Evolutionary conservation across 352 stramenopile species (phyloP), one percentile per base, ranked within the genome.

Genomic region (Phytopythium vexans): DNA sequence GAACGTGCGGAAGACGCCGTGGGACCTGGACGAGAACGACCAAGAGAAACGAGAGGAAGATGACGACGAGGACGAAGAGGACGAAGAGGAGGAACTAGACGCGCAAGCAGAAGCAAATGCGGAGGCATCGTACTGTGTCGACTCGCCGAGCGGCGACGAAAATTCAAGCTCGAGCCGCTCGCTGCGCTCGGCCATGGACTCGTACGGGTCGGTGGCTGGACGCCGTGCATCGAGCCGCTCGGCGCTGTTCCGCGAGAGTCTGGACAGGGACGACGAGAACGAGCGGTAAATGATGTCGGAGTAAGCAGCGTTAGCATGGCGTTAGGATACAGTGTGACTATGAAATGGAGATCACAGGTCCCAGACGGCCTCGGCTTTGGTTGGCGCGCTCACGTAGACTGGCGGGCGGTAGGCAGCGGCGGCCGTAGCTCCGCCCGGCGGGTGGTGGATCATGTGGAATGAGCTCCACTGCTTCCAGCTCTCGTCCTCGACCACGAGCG

Each of bases 401-500:
- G 78, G 78, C 39, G 81, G 78, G 10, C 62, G 62, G 55, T 89
- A 89, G 32, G 51, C 57, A 10, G 36, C 47, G 11, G 54, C 62
- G 34, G 70, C 64, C 34, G 75, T 55, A 8, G 70, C 62, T 6
- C 47, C 53, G 31, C 52, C 59, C 11, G 64, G 55, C 7, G 66
- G 59, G 56, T 83, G 44, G 59, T 92, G 75, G 48, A 89, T 76
- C 52, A 89, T 69, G 54, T 87, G 77, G 71, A 81, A 89, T 11
- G 78, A 89, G 54, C 78, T 89, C 69, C 71, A 89, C 45, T 77
- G 73, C 61, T 89, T 88, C 78, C 78, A 92, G 56, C 81, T 91
- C 52, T 92, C 78, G 60, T 92, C 81, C 75, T 92, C 76, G 33
- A 89, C 78, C 39, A 89, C 78, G 16, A 87, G 77, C n/a, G 76